Percentiles rank a stretch among this genome's conserved stretches.
These are phyloP conservation scores for Phoenix roebelenii DNA, from an alignment of 176 grass and related monocot species.

Conservation along the genomic window DNA sequence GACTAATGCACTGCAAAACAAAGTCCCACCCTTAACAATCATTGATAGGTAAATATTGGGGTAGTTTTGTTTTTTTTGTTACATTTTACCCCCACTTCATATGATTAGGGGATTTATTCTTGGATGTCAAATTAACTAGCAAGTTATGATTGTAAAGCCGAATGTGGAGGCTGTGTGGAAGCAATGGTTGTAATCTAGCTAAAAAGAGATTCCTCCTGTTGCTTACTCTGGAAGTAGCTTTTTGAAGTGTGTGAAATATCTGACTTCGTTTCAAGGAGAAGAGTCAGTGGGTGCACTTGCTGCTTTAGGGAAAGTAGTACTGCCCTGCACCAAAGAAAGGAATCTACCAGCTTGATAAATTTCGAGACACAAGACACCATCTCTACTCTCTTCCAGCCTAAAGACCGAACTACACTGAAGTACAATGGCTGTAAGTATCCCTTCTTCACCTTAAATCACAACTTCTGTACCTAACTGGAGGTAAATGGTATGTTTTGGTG, in stretches of 20 bases:
- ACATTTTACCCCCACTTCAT: too few relatives aligned
- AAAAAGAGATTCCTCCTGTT: constrained; percentile 53
- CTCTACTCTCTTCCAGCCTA: constrained; percentile 13
- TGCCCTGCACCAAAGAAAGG: constrained; percentile 43
- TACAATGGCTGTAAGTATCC: constrained; percentile 59
- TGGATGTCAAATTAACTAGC: too few relatives aligned
- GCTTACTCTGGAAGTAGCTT: constrained; percentile 1
- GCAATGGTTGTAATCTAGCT: constrained; percentile 34
- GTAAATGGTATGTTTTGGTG: too few relatives aligned
- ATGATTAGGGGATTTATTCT: too few relatives aligned
- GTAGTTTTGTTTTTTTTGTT: too few relatives aligned
- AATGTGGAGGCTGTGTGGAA: background rate
- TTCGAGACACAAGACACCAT: constrained; percentile 1
- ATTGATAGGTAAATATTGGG: too few relatives aligned
- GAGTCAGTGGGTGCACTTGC: constrained; percentile 28
- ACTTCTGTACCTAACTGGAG: too few relatives aligned
- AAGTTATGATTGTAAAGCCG: too few relatives aligned
- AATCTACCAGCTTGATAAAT: constrained; percentile 43
- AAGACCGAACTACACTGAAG: constrained; percentile 1
- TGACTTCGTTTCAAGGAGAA: constrained; percentile 14
- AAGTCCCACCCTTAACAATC: too few relatives aligned
- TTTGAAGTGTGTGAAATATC: constrained; percentile 46
- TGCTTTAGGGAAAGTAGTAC: constrained; percentile 28
- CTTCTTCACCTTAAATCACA: background rate
- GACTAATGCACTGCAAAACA: too few relatives aligned